Base-by-base conservation (phyloP, 768 basidiomycete species). In the Mycena polygramma region DNA sequence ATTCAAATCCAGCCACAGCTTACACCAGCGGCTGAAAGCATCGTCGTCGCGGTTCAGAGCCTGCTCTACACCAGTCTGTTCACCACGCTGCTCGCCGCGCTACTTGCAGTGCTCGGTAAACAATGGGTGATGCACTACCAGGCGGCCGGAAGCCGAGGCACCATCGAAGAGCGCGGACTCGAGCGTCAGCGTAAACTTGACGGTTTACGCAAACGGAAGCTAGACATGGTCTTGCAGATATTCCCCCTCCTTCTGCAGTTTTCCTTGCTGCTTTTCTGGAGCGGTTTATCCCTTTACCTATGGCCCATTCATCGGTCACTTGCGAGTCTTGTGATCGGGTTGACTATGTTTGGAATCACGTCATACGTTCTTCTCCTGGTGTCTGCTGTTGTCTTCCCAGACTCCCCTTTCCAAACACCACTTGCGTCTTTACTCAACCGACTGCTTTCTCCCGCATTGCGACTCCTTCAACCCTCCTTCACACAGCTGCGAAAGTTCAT, bases 41-140 rank as follows among this genome's bases (percentile, higher is more conserved):
- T 43, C 63, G 9, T 45, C 48, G 22, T 57, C 30, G 45, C 19
- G 20, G 39, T 39, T 13, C 39, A 63, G 26, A 45, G 52, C 36
- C 20, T 66, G 45, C 64, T 66, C 11, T 66, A 66, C 45, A n/a
- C 49, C 19, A 66, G 64, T 46, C 19, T 66, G 45, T 57, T 66
- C n/a, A 49, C 45, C 20, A 66, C 55, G 1, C 57, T 66, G 13
- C 36, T 51, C 15, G 64, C 64, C 1, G 37, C 63, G 39, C 14
- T 63, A 17, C 24, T 63, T 24, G 63, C 63, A 20, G 60, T 62
- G 7, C 39, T 63, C 4, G 62, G 62, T 37, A 65, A 65, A 20
- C 63, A 65, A 24, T 65, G 63, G 63, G 15, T 57, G 45, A 57
- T 55, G 35, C 51, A 57, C 54, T 66, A 66, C 45, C 54, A 49